Evolutionary conservation across 169 alveolate genomes (phyloP).

Genomic region (Sarcocystis neurona): DNA sequence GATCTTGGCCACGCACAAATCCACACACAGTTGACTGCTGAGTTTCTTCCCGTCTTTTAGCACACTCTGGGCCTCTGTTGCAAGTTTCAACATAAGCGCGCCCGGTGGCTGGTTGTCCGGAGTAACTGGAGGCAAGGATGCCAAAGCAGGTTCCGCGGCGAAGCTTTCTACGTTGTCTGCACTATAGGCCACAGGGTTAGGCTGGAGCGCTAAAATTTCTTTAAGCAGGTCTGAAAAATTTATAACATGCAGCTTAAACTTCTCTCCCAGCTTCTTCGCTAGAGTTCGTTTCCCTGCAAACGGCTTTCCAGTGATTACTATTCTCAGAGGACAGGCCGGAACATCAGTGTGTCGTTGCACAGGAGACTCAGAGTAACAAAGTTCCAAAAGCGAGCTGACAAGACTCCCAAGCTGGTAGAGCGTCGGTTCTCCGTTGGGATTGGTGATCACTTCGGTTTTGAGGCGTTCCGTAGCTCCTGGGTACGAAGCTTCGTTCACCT

Average conservation of each 20-base stretch:
- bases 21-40: background rate
- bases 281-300: slow-evolving; percentile 16
- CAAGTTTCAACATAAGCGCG: background rate
- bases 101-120: background rate
- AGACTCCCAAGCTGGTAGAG: background rate
- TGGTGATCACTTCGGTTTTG: no score
- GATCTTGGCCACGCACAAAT: background rate
- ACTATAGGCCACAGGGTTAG: no score
- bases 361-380: background rate
- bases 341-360: background rate
- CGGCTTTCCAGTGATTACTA: slow-evolving; percentile 20
- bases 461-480: no score
- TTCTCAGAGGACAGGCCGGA: background rate
- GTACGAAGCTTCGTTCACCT: slow-evolving; percentile 15
- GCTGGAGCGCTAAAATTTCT: background rate
- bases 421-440: slow-evolving; percentile 1
- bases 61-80: background rate
- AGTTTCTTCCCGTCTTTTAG: slow-evolving; percentile 12
- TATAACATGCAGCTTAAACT: background rate
- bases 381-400: background rate
- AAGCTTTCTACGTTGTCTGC: no score
- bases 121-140: background rate
- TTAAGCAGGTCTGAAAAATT: background rate
- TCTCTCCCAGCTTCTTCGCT: background rate
- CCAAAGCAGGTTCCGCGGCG: background rate